Base-by-base conservation (phyloP, 257 asterid genomes). In the Lavandula angustifolia region DNA sequence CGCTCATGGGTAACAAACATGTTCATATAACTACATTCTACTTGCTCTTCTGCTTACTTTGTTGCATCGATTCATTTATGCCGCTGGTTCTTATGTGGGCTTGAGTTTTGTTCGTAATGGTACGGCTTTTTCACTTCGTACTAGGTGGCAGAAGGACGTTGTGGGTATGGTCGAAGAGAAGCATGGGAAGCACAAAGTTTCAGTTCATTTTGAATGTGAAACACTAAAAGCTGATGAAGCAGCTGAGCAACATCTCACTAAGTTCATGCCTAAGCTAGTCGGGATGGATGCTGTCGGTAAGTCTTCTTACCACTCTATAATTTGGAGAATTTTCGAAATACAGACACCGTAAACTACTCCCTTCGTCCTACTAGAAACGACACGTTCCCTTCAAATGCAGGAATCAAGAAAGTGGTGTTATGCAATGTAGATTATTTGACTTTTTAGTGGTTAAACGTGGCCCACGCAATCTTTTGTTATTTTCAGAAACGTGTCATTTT, bases 241-340 rank as follows among this genome's bases (percentile, higher is more conserved):
- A 64, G 99, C 97, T 7, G 95, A 87, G 80, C 96, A 87, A 33
- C 99, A 94, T 76, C 84, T 94, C 76, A 79, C 56, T 47, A 79
- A 78, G 75, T 94, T 86, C 94, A 94, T 94, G 95, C 99, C 99
- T 31, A 94, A 90, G 78, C 74, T 94, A 79, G 82, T 81, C 4
- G 97, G 97, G 76, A 75, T 82, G 85, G 95, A 87, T 74, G 97
- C 97, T 46, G 91, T 94, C 10, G 95, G 99, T 94, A 81, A 82
- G 6, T 33, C 11, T 10, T 44, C 29, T 42, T 5, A 43, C 43
- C 41, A 11, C 14, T 38, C 43, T 29, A 40, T 52, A 0, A 2
- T 22, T 41, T 37, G 5, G 42, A 37, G 1, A 37, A 37, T 42
- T 14, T 42, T 12, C 6, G 2, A n/a, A 27, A 16, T 70, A 29